Percentiles rank a stretch among this genome's conserved stretches.
Conservation (phyloP, 1,284 basidiomycete genomes). For the Rhodotorula sp. region DNA sequence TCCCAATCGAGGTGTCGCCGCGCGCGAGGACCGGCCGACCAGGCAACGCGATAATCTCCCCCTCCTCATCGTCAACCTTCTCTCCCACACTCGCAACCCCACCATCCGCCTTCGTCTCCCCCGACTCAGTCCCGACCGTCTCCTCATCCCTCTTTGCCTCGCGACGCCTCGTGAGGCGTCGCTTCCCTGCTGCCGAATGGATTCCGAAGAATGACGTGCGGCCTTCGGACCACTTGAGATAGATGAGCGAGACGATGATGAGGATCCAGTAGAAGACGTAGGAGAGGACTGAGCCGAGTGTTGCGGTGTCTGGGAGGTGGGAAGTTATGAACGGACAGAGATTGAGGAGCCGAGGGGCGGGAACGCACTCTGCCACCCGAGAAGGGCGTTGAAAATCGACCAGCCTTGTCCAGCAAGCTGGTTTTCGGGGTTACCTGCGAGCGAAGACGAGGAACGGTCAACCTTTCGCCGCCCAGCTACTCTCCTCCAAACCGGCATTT, state of each 20-base stretch:
- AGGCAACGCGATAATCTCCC: too few relatives aligned
- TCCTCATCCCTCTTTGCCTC: not conserved
- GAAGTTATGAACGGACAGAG: not conserved
- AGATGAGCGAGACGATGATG: constrained; percentile 62
- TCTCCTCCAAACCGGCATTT: too few relatives aligned
- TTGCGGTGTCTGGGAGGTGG: constrained; percentile 8
- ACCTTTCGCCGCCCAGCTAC: too few relatives aligned
- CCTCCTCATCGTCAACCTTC: constrained; percentile 3
- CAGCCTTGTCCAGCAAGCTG: constrained; percentile 49
- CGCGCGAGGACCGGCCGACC: too few relatives aligned
- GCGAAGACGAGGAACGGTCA: too few relatives aligned
- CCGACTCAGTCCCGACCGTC: not conserved
- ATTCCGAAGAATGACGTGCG: constrained; percentile 45
- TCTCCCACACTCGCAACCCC: constrained; percentile 16
- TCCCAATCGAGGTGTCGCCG: too few relatives aligned
- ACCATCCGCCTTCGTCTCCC: constrained; percentile 13
- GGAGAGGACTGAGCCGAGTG: constrained; percentile 5
- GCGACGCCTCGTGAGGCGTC: constrained; percentile 11
- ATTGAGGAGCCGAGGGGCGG: not conserved
- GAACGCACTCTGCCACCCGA: constrained; percentile 36
- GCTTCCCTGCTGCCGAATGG: constrained; percentile 22
- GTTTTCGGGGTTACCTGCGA: constrained; percentile 58
- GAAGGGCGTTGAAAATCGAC: constrained; percentile 25
- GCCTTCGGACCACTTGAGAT: constrained; percentile 65
- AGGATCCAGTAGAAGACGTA: constrained; percentile 52